These are phyloP conservation scores for Casuarina equisetifolia DNA, from an alignment of 306 rosid species.

Conservation along the genomic window DNA sequence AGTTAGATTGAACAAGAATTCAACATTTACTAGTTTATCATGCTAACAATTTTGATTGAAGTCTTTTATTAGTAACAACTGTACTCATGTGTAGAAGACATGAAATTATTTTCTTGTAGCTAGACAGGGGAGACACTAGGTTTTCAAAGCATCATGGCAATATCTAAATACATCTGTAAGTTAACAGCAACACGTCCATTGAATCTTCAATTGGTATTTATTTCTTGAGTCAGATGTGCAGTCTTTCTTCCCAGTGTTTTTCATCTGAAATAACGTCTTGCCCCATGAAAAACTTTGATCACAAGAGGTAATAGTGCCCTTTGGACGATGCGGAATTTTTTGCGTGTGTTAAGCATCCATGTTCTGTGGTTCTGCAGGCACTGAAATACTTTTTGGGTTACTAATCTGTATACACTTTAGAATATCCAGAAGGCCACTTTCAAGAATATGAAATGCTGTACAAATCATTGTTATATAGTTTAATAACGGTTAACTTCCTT, in stretches of 20 bases:
- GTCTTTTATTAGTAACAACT: not conserved
- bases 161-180: not conserved
- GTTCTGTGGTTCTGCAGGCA: slow-evolving; percentile 12
- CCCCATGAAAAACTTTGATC: not conserved
- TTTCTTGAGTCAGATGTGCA: not conserved
- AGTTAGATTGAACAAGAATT: not conserved
- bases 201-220: not conserved
- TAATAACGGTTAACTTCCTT: not conserved
- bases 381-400: slow-evolving; percentile 17
- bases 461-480: not conserved
- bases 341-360: slow-evolving; percentile 19
- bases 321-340: slow-evolving; percentile 10
- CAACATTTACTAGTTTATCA: not conserved
- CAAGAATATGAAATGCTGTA: slow-evolving; percentile 2
- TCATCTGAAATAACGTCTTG: not conserved
- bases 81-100: not conserved
- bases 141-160: not conserved
- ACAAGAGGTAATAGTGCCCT: not conserved
- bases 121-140: not conserved
- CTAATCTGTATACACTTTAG: slow-evolving; percentile 9
- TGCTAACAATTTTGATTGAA: not conserved
- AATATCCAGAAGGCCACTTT: not conserved
- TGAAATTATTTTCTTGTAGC: not conserved
- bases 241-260: not conserved
- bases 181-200: not conserved